Base-by-base conservation (phyloP, 371 early-diverging fungal species). In the Apophysomyces trapeziformis region DNA sequence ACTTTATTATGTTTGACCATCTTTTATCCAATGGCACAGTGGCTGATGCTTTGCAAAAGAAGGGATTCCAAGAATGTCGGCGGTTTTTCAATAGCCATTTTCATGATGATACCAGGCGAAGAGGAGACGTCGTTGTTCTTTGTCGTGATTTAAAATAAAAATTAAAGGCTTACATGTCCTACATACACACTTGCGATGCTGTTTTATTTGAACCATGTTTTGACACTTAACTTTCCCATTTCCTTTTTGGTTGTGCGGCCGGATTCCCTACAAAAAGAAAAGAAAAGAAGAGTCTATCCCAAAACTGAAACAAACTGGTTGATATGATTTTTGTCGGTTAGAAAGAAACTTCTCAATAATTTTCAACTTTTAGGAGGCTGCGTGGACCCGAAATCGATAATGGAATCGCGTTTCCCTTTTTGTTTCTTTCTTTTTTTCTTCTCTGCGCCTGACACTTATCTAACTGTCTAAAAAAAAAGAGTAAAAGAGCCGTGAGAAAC, bases 71-170 rank as follows among this genome's bases (percentile, higher is more conserved):
- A 38, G 71, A 95, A 86, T 88, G 92, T 58, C 77, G 85, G 14
- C 77, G 95, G 39, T 93, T 96, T 70, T 97, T 96, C 73, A 97
- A 97, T 72, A 88, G 91, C 13, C 92, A 95, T 66, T 93, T 92
- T 60, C 89, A 89, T 68, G 93, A 92, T 60, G 98, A 97, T 71
- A 65, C 75, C 0, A 76, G 94, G 60, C 85, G 95, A 61, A 71
- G 70, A 56, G 96, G 96, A 47, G 93, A 95, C 72, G 93, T 96
- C 7, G 67, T 96, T 13, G 90, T 95, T 1, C 84, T 83, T n/a
- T 82, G 79, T 45, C 70, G 62, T 12, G 26, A 32, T 38, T 60
- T 60, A 56, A 21, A 60, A n/a, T 21, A n/a, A 41, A 7, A 11
- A n/a, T 11, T 3, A 44, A 44, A 45, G 32, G 32, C 3, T 26